Base-by-base conservation (phyloP, 345 rosid species). In the Lenwebbia sp. region DNA sequence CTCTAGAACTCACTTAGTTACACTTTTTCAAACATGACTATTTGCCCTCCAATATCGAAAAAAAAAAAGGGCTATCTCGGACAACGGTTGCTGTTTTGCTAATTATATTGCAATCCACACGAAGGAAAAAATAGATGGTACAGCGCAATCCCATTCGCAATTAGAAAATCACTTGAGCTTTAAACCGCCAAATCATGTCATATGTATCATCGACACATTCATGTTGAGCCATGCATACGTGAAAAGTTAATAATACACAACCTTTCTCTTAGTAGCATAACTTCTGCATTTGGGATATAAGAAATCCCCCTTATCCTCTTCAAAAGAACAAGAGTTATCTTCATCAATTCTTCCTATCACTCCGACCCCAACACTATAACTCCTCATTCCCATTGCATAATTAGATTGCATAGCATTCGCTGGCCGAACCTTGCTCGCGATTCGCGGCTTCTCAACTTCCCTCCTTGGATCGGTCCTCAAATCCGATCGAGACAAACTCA, bases 291-390 rank as follows among this genome's bases (percentile, higher is more conserved):
- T 65, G 2, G 78, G 78, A 10, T 65, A 22, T 25, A 19, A 65
- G 23, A 65, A 33, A 33, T 33, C 44, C 9, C 44, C 78, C 44
- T 65, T 65, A 17, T 65, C 78, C 75, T 89, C 93, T 86, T 87
- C 88, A 28, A 92, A 91, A 85, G 94, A 93, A 83, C 92, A 87
- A 7, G 44, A 3, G 86, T 82, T 54, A 33, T 90, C 91, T 83
- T 92, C 93, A 7, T 93, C 92, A 74, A 91, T 91, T 58, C 87
- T 90, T 33, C 94, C 93, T 19, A 93, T 89, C 76, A 65, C 13
- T 17, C 85, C 51, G 10, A 57, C 25, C 53, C 22, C 85, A 58
- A 84, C 37, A 49, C 81, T 84, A 14, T 12, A 26, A 40, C 81
- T 84, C 85, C 81, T 84, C 33, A 3, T 52, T 22, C 84, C 76